These are phyloP conservation scores for Silene conica DNA, from an alignment of 148 eudicot species.

Conservation along the genomic window DNA sequence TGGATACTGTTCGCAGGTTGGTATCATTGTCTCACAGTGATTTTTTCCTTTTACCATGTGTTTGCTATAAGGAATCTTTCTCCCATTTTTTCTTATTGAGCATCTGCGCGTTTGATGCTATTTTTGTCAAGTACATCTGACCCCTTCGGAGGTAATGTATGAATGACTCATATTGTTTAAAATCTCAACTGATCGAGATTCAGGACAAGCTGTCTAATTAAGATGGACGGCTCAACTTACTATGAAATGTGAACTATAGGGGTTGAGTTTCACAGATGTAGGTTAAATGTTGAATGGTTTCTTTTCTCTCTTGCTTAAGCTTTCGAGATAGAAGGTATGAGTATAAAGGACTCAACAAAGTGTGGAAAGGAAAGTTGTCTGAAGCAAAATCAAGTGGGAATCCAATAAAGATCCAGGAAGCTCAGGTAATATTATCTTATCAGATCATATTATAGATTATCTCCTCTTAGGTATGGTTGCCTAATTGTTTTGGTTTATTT, in stretches of 20 bases:
- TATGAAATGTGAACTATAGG: background rate
- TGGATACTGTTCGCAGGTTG: conserved; percentile 98
- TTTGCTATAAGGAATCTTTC: background rate
- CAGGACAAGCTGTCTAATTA: conserved; percentile 10
- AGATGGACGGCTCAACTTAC: background rate
- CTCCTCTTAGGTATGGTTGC: background rate
- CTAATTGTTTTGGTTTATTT: background rate
- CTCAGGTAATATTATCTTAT: conserved; percentile 50
- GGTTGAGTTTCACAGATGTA: conserved; percentile 6
- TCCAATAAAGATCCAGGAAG: conserved; percentile 95
- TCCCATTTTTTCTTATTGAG: background rate
- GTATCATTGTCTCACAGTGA: conserved; percentile 9
- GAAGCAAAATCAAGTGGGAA: conserved; percentile 95
- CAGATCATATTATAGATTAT: background rate
- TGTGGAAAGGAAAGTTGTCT: conserved; percentile 90
- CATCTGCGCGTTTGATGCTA: background rate
- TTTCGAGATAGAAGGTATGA: conserved; percentile 99
- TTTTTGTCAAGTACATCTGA: background rate
- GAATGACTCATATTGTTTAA: conserved; percentile 2
- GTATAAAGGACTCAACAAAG: conserved; percentile 95
- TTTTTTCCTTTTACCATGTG: background rate
- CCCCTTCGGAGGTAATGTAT: background rate
- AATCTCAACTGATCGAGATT: background rate
- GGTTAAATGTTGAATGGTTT: conserved; percentile 8
- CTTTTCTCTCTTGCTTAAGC: conserved; percentile 37